Base-by-base conservation (phyloP, 768 basidiomycete species). In the Collybia sordida region DNA sequence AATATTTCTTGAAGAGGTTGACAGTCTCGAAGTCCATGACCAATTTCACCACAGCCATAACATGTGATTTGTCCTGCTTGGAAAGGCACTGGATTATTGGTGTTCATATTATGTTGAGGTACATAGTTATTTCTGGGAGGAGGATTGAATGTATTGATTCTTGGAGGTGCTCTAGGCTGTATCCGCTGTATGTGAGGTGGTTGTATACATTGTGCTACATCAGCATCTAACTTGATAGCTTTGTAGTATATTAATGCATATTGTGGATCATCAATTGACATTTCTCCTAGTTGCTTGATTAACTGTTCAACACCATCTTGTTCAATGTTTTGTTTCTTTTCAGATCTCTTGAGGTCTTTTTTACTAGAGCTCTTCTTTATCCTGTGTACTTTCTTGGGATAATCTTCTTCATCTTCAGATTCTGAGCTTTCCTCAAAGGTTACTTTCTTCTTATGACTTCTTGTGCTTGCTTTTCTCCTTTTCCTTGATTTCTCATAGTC, bases 251-350 rank as follows among this genome's bases (percentile, higher is more conserved):
- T n/a, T 7, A 49, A 23, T 12, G 23, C 27, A 31, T 38, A 49
- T 31, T 50, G 18, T 17, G 47, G 39, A 31, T 53, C 49, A 15
- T 28, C 19, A 22, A 50, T 39, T 8, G 49, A 53, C 23, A 49
- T n/a, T 7, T 36, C 8, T 14, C 40, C 48, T 27, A 49, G 25
- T 21, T 53, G 50, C 24, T 28, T 17, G 23, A 49, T 50, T 4
- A 53, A 23, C 15, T 42, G 18, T 18, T 53, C 51, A 12, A 49
- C 41, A 7, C 50, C 51, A 1, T 42, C 24, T 39, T 50, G 31
- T 49, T 49, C 17, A 17, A 12, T 38, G 12, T 21, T 50, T 36
- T 35, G 22, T 3, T 24, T 22, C 7, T 46, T 39, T 5, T 34
- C 25, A 18, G 12, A 1, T 1, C 6, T 9, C 17, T 39, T 39